These are phyloP conservation scores for Leccinellum rugosiceps DNA, from an alignment of 768 basidiomycete species.

Conservation along the genomic window DNA sequence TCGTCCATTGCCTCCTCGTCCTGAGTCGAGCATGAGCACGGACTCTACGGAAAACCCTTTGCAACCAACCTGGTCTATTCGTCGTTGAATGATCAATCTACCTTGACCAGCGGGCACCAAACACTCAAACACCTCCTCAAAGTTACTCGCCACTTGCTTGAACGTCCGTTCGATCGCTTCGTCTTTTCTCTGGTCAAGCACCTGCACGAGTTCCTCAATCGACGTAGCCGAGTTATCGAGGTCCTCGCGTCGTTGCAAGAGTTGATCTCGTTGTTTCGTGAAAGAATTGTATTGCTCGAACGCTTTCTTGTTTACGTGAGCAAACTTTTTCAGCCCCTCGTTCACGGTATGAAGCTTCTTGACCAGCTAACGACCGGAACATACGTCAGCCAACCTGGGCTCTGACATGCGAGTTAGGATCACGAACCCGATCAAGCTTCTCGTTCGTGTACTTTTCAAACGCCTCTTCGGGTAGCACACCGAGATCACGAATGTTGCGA, in stretches of 20 bases:
- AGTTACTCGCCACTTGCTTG: conserved; percentile 96
- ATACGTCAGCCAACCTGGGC: background rate
- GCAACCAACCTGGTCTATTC: conserved; percentile 69
- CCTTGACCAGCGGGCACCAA: conserved; percentile 94
- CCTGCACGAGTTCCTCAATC: conserved; percentile 90
- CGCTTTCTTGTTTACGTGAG: conserved; percentile 99
- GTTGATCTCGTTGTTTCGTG: conserved; percentile 94
- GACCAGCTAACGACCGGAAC: conserved; percentile 57
- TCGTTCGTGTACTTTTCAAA: conserved; percentile 92
- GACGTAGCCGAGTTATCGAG: conserved; percentile 85
- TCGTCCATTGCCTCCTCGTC: conserved; percentile 72
- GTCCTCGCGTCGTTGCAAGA: conserved; percentile 83
- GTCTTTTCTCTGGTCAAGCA: conserved; percentile 94
- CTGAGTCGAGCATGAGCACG: conserved; percentile 30
- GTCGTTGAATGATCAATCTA: conserved; percentile 85
- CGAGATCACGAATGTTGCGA: conserved; percentile 92
- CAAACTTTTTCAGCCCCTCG: conserved; percentile 92
- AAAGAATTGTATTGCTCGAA: conserved; percentile 99
- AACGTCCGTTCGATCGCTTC: conserved; percentile 99
- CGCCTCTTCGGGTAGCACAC: conserved; percentile 95
- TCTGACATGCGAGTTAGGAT: background rate
- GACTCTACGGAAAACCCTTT: background rate
- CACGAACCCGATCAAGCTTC: conserved; percentile 78
- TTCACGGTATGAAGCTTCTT: conserved; percentile 92
- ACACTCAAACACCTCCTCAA: conserved; percentile 95